A percentile compares a stretch with the other conserved stretches of the same genome.
These are phyloP conservation scores for Magnaporthiopsis rhizophila DNA, from an alignment of 2,329 filamentous ascomycete genomes.

Conservation along the genomic window DNA sequence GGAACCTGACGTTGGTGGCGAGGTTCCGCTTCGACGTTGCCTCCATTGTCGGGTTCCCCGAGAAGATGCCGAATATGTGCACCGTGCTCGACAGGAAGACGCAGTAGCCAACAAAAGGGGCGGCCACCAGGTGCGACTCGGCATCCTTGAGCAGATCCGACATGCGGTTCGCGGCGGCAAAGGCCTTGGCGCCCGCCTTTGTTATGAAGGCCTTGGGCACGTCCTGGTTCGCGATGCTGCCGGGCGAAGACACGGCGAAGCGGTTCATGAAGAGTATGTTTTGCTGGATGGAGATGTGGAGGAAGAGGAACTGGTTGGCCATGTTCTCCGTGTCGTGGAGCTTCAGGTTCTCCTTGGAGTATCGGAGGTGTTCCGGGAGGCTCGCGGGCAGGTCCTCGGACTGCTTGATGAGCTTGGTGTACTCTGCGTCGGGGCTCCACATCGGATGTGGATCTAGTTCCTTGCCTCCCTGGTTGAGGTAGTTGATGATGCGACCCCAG, in stretches of 20 bases:
- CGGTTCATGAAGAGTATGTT: conserved; percentile 85
- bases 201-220: conserved; percentile 72
- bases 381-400: conserved; percentile 60
- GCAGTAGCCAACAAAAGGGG: conserved; percentile 90
- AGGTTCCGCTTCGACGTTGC: conserved; percentile 74
- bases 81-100: conserved; percentile 89
- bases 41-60: conserved; percentile 69
- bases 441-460: conserved; percentile 68
- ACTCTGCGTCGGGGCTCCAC: conserved; percentile 76
- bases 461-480: conserved; percentile 83
- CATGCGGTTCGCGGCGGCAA: conserved; percentile 79
- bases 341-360: conserved; percentile 74
- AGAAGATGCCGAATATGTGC: conserved; percentile 90
- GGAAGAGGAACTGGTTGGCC: conserved; percentile 84
- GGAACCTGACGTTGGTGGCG: conserved; percentile 78
- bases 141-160: conserved; percentile 76
- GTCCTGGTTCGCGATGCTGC: conserved; percentile 55
- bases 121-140: conserved; percentile 71
- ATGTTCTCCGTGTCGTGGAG: conserved; percentile 77
- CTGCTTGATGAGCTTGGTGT: conserved; percentile 60
- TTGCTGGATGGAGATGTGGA: conserved; percentile 86
- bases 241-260: conserved; percentile 69
- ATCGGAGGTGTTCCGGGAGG: conserved; percentile 65
- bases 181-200: conserved; percentile 65
- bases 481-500: conserved; percentile 85